Percentiles rank a stretch among this genome's conserved stretches.
Conservation (phyloP, 116 monocot genomes). For the Trichopus zeylanicus region DNA sequence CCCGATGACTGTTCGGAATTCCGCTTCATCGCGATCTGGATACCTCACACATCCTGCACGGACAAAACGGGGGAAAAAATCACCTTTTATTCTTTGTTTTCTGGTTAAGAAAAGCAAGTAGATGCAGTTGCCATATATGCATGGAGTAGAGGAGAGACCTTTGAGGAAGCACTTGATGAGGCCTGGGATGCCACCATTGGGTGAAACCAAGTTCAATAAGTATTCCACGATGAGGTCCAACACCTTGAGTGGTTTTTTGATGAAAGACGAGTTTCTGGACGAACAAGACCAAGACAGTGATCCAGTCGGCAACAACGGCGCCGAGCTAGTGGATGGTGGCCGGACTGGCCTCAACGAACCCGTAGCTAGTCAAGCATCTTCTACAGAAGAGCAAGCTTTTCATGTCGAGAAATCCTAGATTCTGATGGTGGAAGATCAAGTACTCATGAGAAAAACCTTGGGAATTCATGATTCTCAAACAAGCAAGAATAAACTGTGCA, state of each 20-base stretch:
- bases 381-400: conserved; percentile 8
- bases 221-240: not conserved
- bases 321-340: not conserved
- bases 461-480: not conserved
- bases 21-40: not conserved
- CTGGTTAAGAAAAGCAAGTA: too few species aligned
- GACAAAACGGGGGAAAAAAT: not conserved
- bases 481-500: too few species aligned
- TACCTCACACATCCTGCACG: not conserved
- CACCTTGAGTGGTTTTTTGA: not conserved
- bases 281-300: not conserved
- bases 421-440: conserved; percentile 9
- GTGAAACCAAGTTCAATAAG: not conserved
- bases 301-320: not conserved
- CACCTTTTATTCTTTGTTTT: not conserved
- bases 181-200: not conserved
- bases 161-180: not conserved
- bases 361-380: conserved; percentile 2
- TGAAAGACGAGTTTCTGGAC: not conserved
- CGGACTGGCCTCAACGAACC: conserved; percentile 7
- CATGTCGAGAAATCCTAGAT: conserved; percentile 7
- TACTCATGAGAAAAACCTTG: not conserved
- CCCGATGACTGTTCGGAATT: not conserved
- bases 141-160: not conserved
- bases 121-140: too few species aligned